phyloP scores from a whole-genome alignment of 208 protist genomes.

The Acanthamoeba castellanii region DNA sequence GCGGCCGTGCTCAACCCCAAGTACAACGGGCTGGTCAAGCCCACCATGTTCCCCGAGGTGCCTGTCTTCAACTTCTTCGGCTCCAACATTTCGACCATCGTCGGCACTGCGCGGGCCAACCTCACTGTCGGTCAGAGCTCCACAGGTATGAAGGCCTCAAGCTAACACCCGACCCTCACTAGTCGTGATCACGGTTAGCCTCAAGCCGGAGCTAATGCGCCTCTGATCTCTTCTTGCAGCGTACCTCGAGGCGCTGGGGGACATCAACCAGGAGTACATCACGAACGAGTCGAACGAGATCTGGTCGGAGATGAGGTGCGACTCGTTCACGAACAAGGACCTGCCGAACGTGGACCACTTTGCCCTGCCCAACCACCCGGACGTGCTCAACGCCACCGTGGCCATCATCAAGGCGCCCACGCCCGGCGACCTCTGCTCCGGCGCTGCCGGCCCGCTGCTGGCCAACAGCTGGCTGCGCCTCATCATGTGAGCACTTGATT shows the following conservation, averaged over 20 bases:
- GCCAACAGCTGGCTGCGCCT: neutral
- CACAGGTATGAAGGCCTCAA: neutral
- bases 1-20: neutral
- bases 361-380: neutral
- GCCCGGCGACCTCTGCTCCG: neutral
- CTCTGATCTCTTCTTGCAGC: neutral
- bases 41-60: neutral
- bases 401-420: neutral
- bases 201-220: too few species aligned
- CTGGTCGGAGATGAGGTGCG: neutral
- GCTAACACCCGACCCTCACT: too few species aligned
- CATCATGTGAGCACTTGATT: neutral
- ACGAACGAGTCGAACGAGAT: neutral
- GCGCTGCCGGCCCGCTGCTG: neutral
- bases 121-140: neutral
- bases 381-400: neutral
- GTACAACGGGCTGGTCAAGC: constrained; percentile 7
- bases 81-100: neutral
- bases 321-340: neutral
- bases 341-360: neutral
- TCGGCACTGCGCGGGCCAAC: neutral
- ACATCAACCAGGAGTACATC: neutral
- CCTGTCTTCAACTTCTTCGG: constrained; percentile 5
- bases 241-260: neutral
- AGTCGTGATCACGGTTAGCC: too few species aligned